Conservation (phyloP, 148 eudicot species). For the Rhododendron mucronatum region DNA sequence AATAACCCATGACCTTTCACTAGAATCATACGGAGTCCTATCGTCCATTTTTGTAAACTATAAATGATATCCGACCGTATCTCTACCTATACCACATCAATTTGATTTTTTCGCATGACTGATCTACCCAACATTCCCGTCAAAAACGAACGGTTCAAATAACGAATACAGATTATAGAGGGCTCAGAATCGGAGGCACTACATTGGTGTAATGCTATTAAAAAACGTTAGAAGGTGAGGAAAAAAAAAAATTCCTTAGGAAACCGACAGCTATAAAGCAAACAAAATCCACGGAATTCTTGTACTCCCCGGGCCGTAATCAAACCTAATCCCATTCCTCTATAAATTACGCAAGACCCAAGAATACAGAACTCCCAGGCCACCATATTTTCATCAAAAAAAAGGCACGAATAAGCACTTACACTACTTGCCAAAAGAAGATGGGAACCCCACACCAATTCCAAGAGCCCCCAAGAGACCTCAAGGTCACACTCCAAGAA, state of each 20-base stretch:
- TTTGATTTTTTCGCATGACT: not conserved
- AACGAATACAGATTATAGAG: not conserved
- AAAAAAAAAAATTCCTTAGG: no score
- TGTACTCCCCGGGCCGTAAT: no score
- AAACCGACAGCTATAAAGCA: not conserved
- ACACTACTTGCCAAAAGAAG: not conserved
- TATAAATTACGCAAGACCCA: not conserved
- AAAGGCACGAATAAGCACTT: not conserved
- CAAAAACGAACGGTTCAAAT: not conserved
- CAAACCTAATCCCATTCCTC: not conserved
- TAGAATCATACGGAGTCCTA: no score
- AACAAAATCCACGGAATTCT: not conserved
- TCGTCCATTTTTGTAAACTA: no score
- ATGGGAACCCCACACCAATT: constrained; percentile 29
- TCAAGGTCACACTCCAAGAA: constrained; percentile 44
- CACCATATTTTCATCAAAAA: not conserved
- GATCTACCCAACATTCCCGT: not conserved
- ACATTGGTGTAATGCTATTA: not conserved
- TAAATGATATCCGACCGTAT: no score
- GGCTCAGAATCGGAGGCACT: not conserved
- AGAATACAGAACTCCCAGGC: not conserved
- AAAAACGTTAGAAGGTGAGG: no score
- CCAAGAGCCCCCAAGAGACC: constrained; percentile 33
- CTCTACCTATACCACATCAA: no score
- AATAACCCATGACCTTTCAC: no score